Evolutionary conservation across 2,329 filamentous ascomycete genomes (phyloP).

Genomic region (Fusarium clavum): DNA sequence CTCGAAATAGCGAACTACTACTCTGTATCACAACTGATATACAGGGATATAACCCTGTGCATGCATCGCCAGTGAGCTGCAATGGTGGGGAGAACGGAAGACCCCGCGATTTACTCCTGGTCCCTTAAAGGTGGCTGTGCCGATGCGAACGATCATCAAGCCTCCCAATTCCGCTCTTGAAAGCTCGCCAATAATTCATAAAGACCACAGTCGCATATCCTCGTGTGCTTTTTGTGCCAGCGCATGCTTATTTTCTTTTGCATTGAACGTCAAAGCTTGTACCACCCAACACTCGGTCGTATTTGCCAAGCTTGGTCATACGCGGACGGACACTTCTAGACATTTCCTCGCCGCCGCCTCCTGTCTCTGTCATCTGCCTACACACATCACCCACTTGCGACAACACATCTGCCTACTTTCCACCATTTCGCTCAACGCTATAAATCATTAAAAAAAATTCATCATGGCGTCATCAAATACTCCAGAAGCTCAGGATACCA

Average conservation of each 20-base stretch:
- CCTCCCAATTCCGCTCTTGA: conserved; percentile 2
- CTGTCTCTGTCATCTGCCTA: conserved; percentile 39
- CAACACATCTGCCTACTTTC: conserved; percentile 44
- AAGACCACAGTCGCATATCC: background rate
- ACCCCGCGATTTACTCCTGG: conserved; percentile 33
- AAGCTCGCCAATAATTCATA: background rate
- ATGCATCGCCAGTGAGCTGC: conserved; percentile 1
- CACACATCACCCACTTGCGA: conserved; percentile 42
- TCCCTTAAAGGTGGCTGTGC: conserved; percentile 31
- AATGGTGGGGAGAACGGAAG: conserved; percentile 15
- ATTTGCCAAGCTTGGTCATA: conserved; percentile 45
- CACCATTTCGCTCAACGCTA: background rate
- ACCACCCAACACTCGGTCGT: conserved; percentile 16
- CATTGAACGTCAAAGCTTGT: conserved; percentile 9
- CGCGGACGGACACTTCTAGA: conserved; percentile 49
- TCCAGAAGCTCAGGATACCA: conserved; percentile 58
- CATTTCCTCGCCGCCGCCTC: conserved; percentile 47
- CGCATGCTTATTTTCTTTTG: background rate
- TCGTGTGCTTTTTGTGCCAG: background rate
- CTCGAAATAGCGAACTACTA: background rate
- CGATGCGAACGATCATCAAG: background rate
- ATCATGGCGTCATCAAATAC: conserved; percentile 67
- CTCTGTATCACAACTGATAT: background rate
- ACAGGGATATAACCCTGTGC: background rate
- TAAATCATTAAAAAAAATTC: conserved; percentile 34